Percentiles rank a stretch among this genome's conserved stretches.
These are phyloP conservation scores for Seminavis robusta DNA, from an alignment of 108 stramenopile genomes.

Conservation along the genomic window DNA sequence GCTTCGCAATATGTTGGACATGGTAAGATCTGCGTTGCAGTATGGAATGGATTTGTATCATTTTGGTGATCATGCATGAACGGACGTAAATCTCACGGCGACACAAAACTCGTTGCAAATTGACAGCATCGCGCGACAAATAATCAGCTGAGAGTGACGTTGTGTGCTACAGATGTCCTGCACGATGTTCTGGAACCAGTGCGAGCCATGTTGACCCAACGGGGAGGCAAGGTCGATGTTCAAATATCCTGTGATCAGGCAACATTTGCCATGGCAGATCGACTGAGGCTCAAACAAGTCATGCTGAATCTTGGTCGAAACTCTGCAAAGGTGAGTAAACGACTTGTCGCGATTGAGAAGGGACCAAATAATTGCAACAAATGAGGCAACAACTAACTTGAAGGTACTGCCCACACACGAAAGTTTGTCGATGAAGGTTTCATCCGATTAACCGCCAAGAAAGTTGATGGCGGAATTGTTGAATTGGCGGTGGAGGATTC, in stretches of 20 bases:
- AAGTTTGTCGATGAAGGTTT: conserved; percentile 51
- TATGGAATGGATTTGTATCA: too few relatives aligned
- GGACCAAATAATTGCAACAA: too few relatives aligned
- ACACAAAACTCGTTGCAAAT: too few relatives aligned
- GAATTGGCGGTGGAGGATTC: conserved; percentile 27
- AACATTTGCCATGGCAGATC: conserved; percentile 39
- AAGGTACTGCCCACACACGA: too few relatives aligned
- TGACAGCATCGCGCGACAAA: conserved; percentile 42
- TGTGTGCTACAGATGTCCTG: conserved; percentile 33
- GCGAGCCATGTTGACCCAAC: conserved; percentile 23
- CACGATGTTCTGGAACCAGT: conserved; percentile 47
- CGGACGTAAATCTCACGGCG: too few relatives aligned
- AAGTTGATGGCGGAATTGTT: conserved; percentile 15
- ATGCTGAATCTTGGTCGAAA: conserved; percentile 47
- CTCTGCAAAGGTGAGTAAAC: too few relatives aligned
- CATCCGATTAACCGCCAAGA: conserved; percentile 39
- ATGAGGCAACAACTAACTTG: too few relatives aligned
- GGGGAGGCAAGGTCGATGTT: conserved; percentile 15
- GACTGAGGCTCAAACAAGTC: conserved; percentile 49
- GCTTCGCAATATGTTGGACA: conserved; percentile 44
- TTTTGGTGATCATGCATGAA: too few relatives aligned
- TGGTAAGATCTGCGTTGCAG: too few relatives aligned
- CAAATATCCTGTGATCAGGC: conserved; percentile 33
- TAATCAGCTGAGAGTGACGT: conserved; percentile 27
- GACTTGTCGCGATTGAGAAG: too few relatives aligned